Percentiles rank a stretch among this genome's conserved stretches.
Evolutionary conservation across 345 rosid genomes (phyloP).

Genomic region (Pugionium dolabratum): DNA sequence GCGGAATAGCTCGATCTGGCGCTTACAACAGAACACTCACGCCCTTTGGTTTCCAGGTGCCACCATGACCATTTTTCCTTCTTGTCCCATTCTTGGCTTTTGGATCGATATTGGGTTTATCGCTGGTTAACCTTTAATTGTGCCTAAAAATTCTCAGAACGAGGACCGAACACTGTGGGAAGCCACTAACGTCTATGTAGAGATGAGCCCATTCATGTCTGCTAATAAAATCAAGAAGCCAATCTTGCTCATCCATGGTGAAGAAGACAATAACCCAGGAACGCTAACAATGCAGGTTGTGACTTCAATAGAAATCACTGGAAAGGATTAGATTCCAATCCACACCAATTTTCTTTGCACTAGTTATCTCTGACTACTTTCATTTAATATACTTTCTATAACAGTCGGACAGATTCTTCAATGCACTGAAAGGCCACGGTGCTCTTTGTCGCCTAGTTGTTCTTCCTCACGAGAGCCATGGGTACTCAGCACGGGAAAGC

Average conservation of each 20-base stretch:
- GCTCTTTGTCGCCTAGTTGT: slow-evolving; percentile 84
- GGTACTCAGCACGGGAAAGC: slow-evolving; percentile 92
- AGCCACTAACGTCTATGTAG: slow-evolving; percentile 79
- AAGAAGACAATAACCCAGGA: slow-evolving; percentile 96
- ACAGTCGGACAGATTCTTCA: slow-evolving; percentile 95
- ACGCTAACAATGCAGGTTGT: slow-evolving; percentile 96
- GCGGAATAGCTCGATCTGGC: slow-evolving; percentile 97
- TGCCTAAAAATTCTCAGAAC: slow-evolving; percentile 48
- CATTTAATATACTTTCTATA: slow-evolving; percentile 21
- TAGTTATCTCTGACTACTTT: slow-evolving; percentile 20
- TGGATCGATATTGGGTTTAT: slow-evolving; percentile 21
- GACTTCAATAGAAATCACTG: neutral
- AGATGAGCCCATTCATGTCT: slow-evolving; percentile 97
- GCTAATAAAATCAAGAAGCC: slow-evolving; percentile 96
- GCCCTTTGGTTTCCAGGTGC: slow-evolving; percentile 97
- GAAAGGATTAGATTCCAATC: neutral
- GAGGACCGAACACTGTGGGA: slow-evolving; percentile 99
- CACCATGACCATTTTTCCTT: slow-evolving; percentile 8
- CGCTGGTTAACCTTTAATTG: neutral
- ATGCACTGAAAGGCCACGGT: slow-evolving; percentile 96
- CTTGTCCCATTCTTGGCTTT: slow-evolving; percentile 9
- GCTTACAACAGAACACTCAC: slow-evolving; percentile 99
- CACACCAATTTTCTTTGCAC: slow-evolving; percentile 8
- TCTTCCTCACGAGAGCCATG: slow-evolving; percentile 97
- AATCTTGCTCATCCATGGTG: slow-evolving; percentile 93